Base-by-base conservation (phyloP, 2,329 filamentous ascomycete species). In the Verticillium nonalfalfae region DNA sequence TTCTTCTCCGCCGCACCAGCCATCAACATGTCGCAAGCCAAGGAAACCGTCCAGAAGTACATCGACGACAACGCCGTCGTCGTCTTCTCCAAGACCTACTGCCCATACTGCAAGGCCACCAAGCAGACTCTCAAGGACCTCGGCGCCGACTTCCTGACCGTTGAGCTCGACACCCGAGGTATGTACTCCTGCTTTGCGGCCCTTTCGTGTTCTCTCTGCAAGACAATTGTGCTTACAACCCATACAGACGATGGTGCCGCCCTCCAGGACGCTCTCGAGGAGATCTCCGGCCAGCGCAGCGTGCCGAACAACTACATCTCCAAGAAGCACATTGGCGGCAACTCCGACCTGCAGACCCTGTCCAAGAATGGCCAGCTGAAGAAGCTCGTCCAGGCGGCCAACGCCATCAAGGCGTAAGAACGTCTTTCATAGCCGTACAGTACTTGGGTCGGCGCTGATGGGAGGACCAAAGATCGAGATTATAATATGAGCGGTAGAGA, bases 41-140 rank as follows among this genome's bases (percentile, higher is more conserved):
- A 90, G 79, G 82, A 85, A 66, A 96, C 96, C 78, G 91, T 90
- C 64, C 87, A 97, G 77, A 76, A 81, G 72, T 88, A 97, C 79
- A 97, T 98, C 76, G 86, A 95, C 77, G 88, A 93, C 73, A 95
- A 97, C 80, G 79, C 86, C 70, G 93, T 97, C 76, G 90, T 95
- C 70, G 91, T 99, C 74, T 99, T 99, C 85, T 93, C 90, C 78
- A 99, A 99, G 82, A 91, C 89, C 15, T 97, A 92, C 81, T 99
- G 95, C 85, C 93, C 93, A 13, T 96, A 96, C 85, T 98, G 94
- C 84, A 83, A 79, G 62, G 82, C 87, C 63, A 87, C 89, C 68
- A 98, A 98, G 87, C 72, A 81, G 61, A 82, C 91, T 58, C 81
- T 99, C 69, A 85, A 82, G 71, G 80, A 86, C 62, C 69, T 87